A percentile compares a stretch with the other conserved stretches of the same genome.
phyloP scores from a whole-genome alignment of 805 yeast species.

The Martiniozyma abietophila region DNA sequence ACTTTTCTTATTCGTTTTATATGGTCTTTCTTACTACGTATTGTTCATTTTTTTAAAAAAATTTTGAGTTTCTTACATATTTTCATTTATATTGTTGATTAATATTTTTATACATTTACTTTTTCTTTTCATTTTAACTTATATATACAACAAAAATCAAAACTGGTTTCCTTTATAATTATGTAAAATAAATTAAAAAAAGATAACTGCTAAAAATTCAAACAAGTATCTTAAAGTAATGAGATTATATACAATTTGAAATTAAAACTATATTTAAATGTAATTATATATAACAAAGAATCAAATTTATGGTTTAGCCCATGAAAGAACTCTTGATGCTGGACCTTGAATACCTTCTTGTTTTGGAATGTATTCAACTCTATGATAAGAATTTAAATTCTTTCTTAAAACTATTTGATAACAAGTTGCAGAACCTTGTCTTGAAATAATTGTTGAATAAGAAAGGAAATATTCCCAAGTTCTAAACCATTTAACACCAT shows the following conservation, averaged over 20 bases:
- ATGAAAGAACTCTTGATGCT: conserved; percentile 41
- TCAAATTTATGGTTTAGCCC: conserved; percentile 37
- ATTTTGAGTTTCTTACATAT: too few relatives aligned
- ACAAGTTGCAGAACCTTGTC: conserved; percentile 92
- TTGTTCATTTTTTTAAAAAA: too few relatives aligned
- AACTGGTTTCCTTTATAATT: too few relatives aligned
- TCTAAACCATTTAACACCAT: conserved; percentile 84
- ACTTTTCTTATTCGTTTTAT: neutral
- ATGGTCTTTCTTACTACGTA: neutral
- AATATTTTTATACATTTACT: neutral
- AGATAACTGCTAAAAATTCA: too few relatives aligned
- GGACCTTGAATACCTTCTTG: conserved; percentile 69
- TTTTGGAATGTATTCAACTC: conserved; percentile 68
- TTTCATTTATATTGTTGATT: neutral
- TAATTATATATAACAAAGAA: too few relatives aligned
- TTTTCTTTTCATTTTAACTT: too few relatives aligned
- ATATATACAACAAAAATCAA: too few relatives aligned
- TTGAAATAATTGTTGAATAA: conserved; percentile 69
- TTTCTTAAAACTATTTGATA: conserved; percentile 86
- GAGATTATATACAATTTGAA: too few relatives aligned
- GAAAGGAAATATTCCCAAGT: conserved; percentile 91
- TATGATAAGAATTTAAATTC: conserved; percentile 76
- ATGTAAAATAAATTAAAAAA: too few relatives aligned
- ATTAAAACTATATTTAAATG: too few relatives aligned
- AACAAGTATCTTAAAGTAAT: too few relatives aligned